Evolutionary conservation across 1,284 basidiomycete species (phyloP), one percentile per base, ranked within the genome.

Genomic region (Fistulinella cinereoalba): DNA sequence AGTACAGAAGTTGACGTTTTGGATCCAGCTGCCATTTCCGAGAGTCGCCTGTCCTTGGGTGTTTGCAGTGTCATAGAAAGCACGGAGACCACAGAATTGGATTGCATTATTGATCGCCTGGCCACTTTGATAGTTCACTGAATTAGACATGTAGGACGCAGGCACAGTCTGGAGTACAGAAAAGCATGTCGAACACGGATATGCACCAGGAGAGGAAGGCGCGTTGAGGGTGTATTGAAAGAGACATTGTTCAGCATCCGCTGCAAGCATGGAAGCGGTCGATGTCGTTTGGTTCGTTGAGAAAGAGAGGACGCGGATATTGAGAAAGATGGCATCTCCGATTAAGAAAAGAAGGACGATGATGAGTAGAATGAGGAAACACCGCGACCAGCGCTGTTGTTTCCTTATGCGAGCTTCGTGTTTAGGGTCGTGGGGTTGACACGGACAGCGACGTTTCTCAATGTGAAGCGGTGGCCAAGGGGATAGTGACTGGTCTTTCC

Each of bases 41-140:
- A 79, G 61, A 1, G 57, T 64, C 2, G 57, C 54, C 55, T 72
- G 71, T 1, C 71, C 76, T 38, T 65, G 60, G 18, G 64, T 56
- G 19, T 70, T 63, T 7, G 76, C 64, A 4, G 68, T 68, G 44
- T 74, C 73, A 50, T 76, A 75, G 44, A 82, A 56, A 10, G 76
- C 69, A 21, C 74, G 70, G 25, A 79, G 66, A 9, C 74, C 68
- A 48, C 77, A 80, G 53, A 79, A 79, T 52, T 79, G 76, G 1
- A 74, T 50, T 2, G 70, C 68, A 32, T 68, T 69, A 37, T 52
- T 45, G 29, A 74, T 60, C 21, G 57, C 52, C 50, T 71, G 61
- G 12, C 59, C 48, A 25, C 69, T 68, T 36, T 67, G 56, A 8
- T 62, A 36, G 40, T 70, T 66, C 7, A 57, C 57, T 7, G 62